Evolutionary conservation across 495 filamentous ascomycete species (phyloP), one percentile per base, ranked within the genome.

Genomic region (Lophiotrema nucula): DNA sequence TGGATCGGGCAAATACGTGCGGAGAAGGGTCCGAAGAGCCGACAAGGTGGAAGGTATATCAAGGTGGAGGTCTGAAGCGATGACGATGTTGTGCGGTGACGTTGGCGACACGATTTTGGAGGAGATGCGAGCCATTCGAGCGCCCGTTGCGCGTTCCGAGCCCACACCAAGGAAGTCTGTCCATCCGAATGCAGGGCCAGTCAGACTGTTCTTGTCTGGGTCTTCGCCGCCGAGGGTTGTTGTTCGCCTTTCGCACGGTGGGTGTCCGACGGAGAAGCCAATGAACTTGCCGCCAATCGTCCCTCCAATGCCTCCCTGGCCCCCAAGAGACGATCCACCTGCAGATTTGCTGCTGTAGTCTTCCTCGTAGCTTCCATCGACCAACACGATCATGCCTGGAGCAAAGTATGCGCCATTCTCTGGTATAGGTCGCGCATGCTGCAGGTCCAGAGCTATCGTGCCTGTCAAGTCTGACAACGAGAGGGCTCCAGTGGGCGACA

Each of bases 331-430:
- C 6, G 70, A 67, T 23, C 35, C 56, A 0, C 82, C 83, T 10
- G 80, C 83, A 8, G 84, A 83, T 28, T 73, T 72, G 24, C 81
- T 79, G 64, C 83, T 82, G 52, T 88, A 88, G 64, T 95, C 90
- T 70, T 97, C 93, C 72, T 96, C 91, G 67, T 97, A 98, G 19
- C 90, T 81, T 1, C 93, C 93, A 66, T 97, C 95, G 5, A 97
- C 83, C 24, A 97, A 77, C 2, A 97, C 87, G 54, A 98, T 89
- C 89, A 96, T 96, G 1, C 93, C 93, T 0, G 93, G 92, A 0
- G 84, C 81, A 66, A 96, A 95, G 87, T 89, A 97, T 5, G 87
- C 86, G 16, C 88, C 90, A 61, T 95, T 85, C 58, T 89, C 83
- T 0, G 91, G 92, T 56, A 96, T 85, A 33, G 87, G 81, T 19